Base-by-base conservation (phyloP, 2,329 filamentous ascomycete species). In the Xylariaceae sp. region DNA sequence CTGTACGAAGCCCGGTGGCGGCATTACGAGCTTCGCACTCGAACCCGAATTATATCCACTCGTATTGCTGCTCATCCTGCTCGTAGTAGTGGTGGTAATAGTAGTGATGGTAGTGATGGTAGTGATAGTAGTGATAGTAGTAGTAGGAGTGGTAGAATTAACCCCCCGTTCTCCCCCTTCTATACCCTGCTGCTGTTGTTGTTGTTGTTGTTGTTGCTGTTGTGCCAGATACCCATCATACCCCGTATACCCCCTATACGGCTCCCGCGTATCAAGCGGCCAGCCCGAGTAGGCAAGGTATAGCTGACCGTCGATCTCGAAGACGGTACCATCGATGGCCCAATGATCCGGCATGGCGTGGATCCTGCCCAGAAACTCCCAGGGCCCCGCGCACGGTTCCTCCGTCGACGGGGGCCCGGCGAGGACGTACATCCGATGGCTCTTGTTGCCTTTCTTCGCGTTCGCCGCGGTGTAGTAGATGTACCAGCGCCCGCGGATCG, bases 281-380 rank as follows among this genome's bases (percentile, higher is more conserved):
- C 68, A 70, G 6, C 68, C 67, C 34, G 68, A 70, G 41, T 68
- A 70, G 12, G 54, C 65, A n/a, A 70, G 58, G 54, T 68, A 70
- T 8, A 67, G 56, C 26, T 62, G 37, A 11, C 58, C 55, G 19
- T 64, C 48, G 41, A 69, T 54, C 56, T 64, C 62, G 50, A 70
- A 66, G 4, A 68, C 63, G 3, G 68, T 69, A 3, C 65, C 68
- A 58, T 70, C 68, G 56, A 69, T 70, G 12, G 66, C 67, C 68
- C 67, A 70, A 43, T 67, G 65, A 42, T 60, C 60, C 3, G 63
- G 68, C 67, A 65, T 65, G 46, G 50, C 55, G 35, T 57, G 53
- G 30, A 70, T 62, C 32, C 59, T 64, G 3, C 68, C 68, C 1
- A 70, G 55, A 50, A 69, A 69, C 52, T 67, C 66, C 67, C 67